Percentiles rank a stretch among this genome's conserved stretches.
These are phyloP conservation scores for Corymbia calophylla DNA, from an alignment of 441 rosid genomes.

Conservation along the genomic window DNA sequence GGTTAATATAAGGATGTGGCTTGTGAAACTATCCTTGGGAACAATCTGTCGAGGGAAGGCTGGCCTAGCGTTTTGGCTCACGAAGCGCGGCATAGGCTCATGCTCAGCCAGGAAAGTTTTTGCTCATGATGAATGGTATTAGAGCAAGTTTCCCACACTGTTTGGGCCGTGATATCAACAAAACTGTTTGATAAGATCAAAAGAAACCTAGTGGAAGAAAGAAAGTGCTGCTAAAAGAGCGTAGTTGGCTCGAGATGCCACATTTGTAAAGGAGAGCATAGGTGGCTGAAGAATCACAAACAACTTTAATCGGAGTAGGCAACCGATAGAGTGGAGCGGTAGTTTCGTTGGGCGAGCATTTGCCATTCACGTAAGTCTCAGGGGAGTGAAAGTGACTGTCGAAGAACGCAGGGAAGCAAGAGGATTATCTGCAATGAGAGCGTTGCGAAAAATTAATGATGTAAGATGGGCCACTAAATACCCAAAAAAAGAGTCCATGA, in stretches of 20 bases:
- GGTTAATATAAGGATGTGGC: not conserved
- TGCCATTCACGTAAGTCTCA: not conserved
- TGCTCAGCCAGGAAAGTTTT: not conserved
- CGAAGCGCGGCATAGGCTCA: not conserved
- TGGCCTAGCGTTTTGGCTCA: not conserved
- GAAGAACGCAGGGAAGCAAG: not conserved
- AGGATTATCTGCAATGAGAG: not conserved
- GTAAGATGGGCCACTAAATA: not conserved
- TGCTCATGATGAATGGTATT: not conserved
- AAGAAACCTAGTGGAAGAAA: not conserved
- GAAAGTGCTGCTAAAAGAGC: not conserved
- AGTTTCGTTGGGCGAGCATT: not conserved
- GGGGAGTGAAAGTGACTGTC: not conserved
- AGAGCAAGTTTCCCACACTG: not conserved
- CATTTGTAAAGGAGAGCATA: not conserved
- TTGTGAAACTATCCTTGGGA: not conserved
- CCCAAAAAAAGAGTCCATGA: not conserved
- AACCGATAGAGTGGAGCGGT: not conserved
- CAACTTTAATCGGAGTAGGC: no score
- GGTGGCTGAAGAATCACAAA: not conserved
- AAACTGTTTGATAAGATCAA: not conserved
- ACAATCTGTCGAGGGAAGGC: not conserved
- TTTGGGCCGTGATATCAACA: not conserved
- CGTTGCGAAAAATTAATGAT: not conserved
- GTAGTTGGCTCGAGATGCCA: not conserved